Evolutionary conservation across 441 rosid species (phyloP).

Genomic region (Metrosideros polymorpha): DNA sequence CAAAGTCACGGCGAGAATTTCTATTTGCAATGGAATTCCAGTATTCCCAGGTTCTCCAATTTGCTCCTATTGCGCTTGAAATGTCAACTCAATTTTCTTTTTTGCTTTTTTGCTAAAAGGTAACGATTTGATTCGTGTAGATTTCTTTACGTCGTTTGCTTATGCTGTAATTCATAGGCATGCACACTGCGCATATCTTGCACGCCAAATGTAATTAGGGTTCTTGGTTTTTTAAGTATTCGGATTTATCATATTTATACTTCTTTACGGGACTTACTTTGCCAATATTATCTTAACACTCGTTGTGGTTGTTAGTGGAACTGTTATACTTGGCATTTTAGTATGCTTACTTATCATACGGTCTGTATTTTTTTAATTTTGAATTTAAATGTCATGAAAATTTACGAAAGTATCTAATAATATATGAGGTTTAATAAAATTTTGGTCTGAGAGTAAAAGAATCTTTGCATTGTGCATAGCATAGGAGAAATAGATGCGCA

Average conservation of each 20-base stretch:
- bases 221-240: neutral
- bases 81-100: neutral
- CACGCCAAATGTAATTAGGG: neutral
- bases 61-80: neutral
- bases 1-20: too few species aligned
- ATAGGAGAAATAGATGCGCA: neutral
- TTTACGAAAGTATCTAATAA: neutral
- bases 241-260: neutral
- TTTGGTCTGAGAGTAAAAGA: neutral
- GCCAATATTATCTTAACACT: neutral
- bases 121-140: neutral
- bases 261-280: neutral
- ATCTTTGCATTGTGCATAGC: neutral
- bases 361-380: neutral
- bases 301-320: neutral
- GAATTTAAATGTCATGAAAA: neutral
- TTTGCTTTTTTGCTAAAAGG: neutral
- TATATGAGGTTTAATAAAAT: neutral
- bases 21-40: neutral
- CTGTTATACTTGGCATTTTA: neutral
- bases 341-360: neutral
- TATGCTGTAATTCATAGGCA: neutral
- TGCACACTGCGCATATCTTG: neutral
- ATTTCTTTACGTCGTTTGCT: neutral
- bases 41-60: neutral